A percentile compares a stretch with the other conserved stretches of the same genome.
Evolutionary conservation across 208 protist species (phyloP).

Genomic region (Wallacemonas sp.): DNA sequence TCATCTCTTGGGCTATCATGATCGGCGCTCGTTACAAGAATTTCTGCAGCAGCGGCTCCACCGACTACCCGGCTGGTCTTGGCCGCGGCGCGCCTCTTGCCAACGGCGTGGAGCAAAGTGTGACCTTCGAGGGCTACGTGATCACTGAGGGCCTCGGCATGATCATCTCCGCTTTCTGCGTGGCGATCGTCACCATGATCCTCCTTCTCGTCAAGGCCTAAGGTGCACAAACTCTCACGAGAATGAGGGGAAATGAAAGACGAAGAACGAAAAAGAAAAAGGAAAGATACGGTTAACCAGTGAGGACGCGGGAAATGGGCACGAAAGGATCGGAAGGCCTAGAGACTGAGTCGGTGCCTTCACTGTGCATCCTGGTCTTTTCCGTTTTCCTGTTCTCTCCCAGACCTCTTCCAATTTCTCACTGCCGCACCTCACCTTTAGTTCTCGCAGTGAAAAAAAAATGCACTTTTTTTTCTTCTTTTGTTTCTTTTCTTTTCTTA

Average conservation of each 20-base stretch:
- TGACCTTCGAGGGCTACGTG: conserved; percentile 38
- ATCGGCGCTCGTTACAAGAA: conserved; percentile 38
- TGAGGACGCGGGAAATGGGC: no score
- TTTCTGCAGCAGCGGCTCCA: conserved; percentile 30
- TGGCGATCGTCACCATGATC: conserved; percentile 25
- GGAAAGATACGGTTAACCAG: no score
- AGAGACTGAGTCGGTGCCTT: not conserved
- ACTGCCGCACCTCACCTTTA: no score
- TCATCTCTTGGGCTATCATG: conserved; percentile 45
- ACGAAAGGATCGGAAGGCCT: no score
- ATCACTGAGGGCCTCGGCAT: conserved; percentile 54
- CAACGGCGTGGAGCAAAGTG: conserved; percentile 27
- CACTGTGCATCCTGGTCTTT: not conserved
- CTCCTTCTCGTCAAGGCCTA: conserved; percentile 40
- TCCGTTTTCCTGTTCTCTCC: not conserved
- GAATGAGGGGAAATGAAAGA: no score
- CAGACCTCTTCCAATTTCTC: no score
- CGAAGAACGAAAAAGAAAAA: not conserved
- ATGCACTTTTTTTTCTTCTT: not conserved
- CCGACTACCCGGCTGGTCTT: not conserved
- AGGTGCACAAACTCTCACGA: not conserved
- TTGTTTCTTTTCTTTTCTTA: conserved; percentile 5
- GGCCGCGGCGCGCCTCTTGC: not conserved
- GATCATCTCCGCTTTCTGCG: conserved; percentile 47
- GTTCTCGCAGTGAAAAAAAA: no score